Evolutionary conservation across 352 stramenopile species (phyloP), one percentile per base, ranked within the genome.

Genomic region (Pythium guiyangense): DNA sequence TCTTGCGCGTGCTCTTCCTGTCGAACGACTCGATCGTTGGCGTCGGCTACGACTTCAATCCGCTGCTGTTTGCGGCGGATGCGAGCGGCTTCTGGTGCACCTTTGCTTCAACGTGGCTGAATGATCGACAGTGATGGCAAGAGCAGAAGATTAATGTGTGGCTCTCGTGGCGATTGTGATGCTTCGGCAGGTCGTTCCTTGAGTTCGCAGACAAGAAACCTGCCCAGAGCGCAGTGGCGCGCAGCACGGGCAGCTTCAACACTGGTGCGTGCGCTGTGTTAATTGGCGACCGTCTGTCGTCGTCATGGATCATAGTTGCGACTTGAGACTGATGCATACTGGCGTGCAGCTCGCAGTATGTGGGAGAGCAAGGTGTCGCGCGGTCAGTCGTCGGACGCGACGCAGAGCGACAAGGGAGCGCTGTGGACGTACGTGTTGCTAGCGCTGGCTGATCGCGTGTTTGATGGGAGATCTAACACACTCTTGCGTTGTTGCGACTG

Each of bases 11-110:
- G 47, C 65, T 91, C 56, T 98, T 98, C 67, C 62, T 97, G 6
- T 92, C 75, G 40, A 96, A 97, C 54, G 81, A 90, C 35, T 76
- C 77, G 56, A 70, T 97, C 6, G 81, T 96, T 18, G 93, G 88
- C 14, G 88, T 74, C 18, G 92, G 93, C 27, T 88, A 96, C 67
- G 91, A 97, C 61, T 97, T 97, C 60, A 97, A 97, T 66, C 83
- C 94, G 20, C 60, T 96, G 46, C 59, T 98, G 26, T 98, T 97
- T 60, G 74, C 77, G 25, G 74, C 84, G 37, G 74, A 92, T 57
- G 66, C 54, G 45, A 92, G 73, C 48, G 81, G 84, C 59, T 94
- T 90, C 57, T 94, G 85, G 85, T 85, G 62, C 44, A 50, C 17
- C 20, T 49, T 34, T 29, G 3, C 27, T 17, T 4, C 0, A 12